Percentiles rank a stretch among this genome's conserved stretches.
These are phyloP conservation scores for Leptographium flavum DNA, from an alignment of 2,329 filamentous ascomycete genomes.

Conservation along the genomic window DNA sequence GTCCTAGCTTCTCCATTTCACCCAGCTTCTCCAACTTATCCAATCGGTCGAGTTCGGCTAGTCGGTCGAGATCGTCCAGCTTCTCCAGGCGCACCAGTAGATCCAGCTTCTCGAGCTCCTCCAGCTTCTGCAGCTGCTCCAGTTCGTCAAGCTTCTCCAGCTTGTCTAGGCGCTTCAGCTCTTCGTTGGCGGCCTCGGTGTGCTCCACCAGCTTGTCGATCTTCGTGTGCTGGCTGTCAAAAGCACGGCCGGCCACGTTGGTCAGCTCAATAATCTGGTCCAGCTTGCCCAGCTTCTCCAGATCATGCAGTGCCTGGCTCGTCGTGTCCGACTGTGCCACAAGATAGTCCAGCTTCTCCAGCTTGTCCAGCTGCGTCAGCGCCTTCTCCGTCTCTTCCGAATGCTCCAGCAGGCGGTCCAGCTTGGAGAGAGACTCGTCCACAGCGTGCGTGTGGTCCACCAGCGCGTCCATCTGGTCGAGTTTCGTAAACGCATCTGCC, in stretches of 20 bases:
- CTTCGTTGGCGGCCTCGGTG: neutral
- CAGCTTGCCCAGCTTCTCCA: conserved; percentile 10
- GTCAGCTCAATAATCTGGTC: conserved; percentile 6
- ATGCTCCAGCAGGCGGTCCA: conserved; percentile 9
- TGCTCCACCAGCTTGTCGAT: neutral
- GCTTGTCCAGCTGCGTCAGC: conserved; percentile 3
- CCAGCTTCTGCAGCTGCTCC: neutral
- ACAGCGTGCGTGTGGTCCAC: neutral
- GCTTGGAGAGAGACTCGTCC: neutral
- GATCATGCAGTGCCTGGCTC: conserved; percentile 53
- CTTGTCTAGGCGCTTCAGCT: neutral
- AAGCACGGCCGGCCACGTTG: neutral
- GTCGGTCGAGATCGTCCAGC: neutral
- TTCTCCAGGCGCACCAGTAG: conserved; percentile 21
- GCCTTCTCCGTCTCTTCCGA: conserved; percentile 5
- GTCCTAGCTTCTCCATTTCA: conserved; percentile 12
- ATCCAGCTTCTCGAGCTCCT: conserved; percentile 26
- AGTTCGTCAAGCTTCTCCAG: neutral
- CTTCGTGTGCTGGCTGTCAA: no score
- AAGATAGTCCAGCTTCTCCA: conserved; percentile 24
- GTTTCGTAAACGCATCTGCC: conserved; percentile 7
- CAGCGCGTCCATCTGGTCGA: conserved; percentile 7
- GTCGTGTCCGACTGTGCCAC: conserved; percentile 52
- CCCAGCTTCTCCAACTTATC: conserved; percentile 53
- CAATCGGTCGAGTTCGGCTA: conserved; percentile 30